These are phyloP conservation scores for Candida jianshihensis DNA, from an alignment of 805 yeast genomes.

Conservation along the genomic window DNA sequence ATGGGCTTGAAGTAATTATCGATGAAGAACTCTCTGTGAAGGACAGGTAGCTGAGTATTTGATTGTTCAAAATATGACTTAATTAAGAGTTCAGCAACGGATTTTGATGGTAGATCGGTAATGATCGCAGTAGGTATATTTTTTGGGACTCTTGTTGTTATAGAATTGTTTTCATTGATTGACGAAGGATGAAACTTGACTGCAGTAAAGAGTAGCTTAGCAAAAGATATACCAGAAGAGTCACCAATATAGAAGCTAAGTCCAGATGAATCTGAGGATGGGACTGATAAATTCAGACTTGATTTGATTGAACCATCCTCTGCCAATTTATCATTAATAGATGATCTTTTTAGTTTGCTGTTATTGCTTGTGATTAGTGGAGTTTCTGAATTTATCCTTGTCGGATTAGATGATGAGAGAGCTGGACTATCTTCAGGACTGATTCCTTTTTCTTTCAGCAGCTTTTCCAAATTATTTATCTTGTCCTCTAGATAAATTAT, in stretches of 20 bases:
- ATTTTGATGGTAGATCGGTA: constrained; percentile 59
- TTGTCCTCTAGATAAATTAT: constrained; percentile 65
- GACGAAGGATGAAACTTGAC: constrained; percentile 45
- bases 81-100: constrained; percentile 59
- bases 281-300: constrained; percentile 14
- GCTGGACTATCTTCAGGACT: constrained; percentile 24
- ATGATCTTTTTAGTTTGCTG: background rate
- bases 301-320: constrained; percentile 18
- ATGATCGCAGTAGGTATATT: constrained; percentile 17
- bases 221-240: constrained; percentile 63
- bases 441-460: constrained; percentile 37
- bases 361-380: background rate
- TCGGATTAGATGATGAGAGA: too few species aligned
- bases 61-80: constrained; percentile 68
- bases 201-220: constrained; percentile 71
- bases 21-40: constrained; percentile 76
- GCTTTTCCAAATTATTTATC: constrained; percentile 47
- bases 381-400: constrained; percentile 1
- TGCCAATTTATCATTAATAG: background rate
- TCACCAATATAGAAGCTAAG: constrained; percentile 36
- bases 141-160: constrained; percentile 21
- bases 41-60: constrained; percentile 75
- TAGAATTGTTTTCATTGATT: constrained; percentile 21
- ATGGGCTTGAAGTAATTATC: constrained; percentile 64
- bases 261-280: constrained; percentile 11